phyloP scores from a whole-genome alignment of 108 stramenopile species.

The Skeletonema grethae region DNA sequence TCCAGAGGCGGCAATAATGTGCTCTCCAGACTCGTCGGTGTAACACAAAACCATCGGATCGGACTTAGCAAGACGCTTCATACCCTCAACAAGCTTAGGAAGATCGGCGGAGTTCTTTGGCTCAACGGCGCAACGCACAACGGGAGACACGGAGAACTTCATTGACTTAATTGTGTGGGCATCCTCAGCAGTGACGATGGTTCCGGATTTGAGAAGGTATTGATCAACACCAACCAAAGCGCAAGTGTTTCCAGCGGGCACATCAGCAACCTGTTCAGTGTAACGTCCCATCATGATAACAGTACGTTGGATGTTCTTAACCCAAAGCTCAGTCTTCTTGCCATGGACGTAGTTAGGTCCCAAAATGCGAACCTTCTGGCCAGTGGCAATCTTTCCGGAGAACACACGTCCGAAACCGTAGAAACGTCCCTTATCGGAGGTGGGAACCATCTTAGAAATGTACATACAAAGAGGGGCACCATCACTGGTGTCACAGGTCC shows the following conservation, averaged over 20 bases:
- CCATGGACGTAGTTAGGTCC: constrained; percentile 99
- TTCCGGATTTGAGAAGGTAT: constrained; percentile 99
- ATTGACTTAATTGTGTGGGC: constrained; percentile 98
- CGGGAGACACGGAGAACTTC: constrained; percentile 99
- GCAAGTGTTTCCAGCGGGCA: constrained; percentile 99
- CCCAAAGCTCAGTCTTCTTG: constrained; percentile 99
- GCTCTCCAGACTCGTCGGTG: constrained; percentile 99
- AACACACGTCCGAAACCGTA: constrained; percentile 99
- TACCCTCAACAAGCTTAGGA: constrained; percentile 99
- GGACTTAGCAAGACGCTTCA: constrained; percentile 99
- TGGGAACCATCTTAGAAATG: constrained; percentile 99
- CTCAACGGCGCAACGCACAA: constrained; percentile 99
- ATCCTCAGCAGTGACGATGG: constrained; percentile 96
- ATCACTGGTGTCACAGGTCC: constrained; percentile 96
- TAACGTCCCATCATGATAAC: constrained; percentile 99
- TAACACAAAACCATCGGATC: constrained; percentile 99
- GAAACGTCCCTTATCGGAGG: constrained; percentile 99
- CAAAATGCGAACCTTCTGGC: constrained; percentile 99
- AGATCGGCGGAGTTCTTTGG: constrained; percentile 99
- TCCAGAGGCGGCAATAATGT: constrained; percentile 99
- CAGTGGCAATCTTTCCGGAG: constrained; percentile 98
- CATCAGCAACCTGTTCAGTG: constrained; percentile 98
- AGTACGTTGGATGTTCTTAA: constrained; percentile 99
- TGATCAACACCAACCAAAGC: constrained; percentile 99
- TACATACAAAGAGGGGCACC: constrained; percentile 98